phyloP scores from a whole-genome alignment of 257 asterid genomes.

The Scutellaria baicalensis region DNA sequence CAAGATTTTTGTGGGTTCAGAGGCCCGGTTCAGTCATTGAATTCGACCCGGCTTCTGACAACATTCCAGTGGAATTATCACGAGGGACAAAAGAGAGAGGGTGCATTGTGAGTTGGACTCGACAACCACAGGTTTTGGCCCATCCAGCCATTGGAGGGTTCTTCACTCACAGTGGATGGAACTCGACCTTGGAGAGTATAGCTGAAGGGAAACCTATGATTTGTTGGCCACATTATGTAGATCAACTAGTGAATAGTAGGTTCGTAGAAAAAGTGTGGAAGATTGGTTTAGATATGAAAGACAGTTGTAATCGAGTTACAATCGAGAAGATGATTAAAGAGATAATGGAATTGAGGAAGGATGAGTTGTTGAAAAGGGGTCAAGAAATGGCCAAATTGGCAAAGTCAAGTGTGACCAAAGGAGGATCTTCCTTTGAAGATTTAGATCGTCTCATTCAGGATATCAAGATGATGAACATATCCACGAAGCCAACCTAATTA shows the following conservation, averaged over 20 bases:
- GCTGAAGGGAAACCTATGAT: slow-evolving; percentile 39
- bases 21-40: slow-evolving; percentile 39
- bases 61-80: slow-evolving; percentile 14
- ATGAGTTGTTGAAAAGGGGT: slow-evolving; percentile 29
- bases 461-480: slow-evolving; percentile 6
- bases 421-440: slow-evolving; percentile 34
- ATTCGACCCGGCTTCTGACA: not conserved
- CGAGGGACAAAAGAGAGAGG: slow-evolving; percentile 29
- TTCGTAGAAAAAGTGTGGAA: slow-evolving; percentile 37
- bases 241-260: slow-evolving; percentile 44
- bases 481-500: not conserved
- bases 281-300: slow-evolving; percentile 53
- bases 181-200: slow-evolving; percentile 38
- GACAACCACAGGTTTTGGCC: slow-evolving; percentile 33
- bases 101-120: slow-evolving; percentile 36
- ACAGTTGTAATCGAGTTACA: slow-evolving; percentile 32
- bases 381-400: slow-evolving; percentile 22
- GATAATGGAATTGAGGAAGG: slow-evolving; percentile 40
- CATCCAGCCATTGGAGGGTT: slow-evolving; percentile 36
- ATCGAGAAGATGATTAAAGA: slow-evolving; percentile 39
- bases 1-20: slow-evolving; percentile 46
- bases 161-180: slow-evolving; percentile 42
- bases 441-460: slow-evolving; percentile 36
- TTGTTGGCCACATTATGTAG: slow-evolving; percentile 41
- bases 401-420: slow-evolving; percentile 17